A percentile compares a stretch with the other conserved stretches of the same genome.
Evolutionary conservation across 345 rosid genomes (phyloP).

Genomic region (Eucalyptus curtisii): DNA sequence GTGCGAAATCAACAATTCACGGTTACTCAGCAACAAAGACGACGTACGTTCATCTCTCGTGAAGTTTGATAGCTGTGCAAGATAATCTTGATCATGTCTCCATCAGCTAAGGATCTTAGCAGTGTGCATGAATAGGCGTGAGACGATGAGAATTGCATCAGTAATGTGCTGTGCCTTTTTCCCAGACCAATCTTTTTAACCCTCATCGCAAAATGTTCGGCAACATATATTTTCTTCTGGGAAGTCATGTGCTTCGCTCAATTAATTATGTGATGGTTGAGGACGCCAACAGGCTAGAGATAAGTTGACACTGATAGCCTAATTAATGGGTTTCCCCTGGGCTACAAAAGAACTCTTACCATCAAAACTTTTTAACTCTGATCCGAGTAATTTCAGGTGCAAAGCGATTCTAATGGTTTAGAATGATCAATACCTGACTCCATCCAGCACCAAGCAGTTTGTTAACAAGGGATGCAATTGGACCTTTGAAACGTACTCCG

Average conservation of each 20-base stretch:
- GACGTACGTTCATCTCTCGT: not conserved
- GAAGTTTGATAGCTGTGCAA: not conserved
- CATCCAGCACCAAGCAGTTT: not conserved
- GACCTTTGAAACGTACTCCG: conserved; percentile 21
- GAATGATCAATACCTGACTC: conserved; percentile 16
- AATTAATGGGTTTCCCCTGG: not conserved
- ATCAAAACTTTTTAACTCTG: not conserved
- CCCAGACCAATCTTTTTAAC: not conserved
- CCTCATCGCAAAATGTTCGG: not conserved
- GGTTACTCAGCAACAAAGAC: not conserved
- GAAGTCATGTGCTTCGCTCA: not conserved
- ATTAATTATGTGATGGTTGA: not conserved
- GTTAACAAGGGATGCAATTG: conserved; percentile 13
- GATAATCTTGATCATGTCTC: not conserved
- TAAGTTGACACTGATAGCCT: not conserved
- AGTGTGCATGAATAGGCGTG: not conserved
- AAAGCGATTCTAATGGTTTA: not conserved
- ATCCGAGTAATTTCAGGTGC: not conserved
- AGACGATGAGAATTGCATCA: not conserved
- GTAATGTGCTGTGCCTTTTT: not conserved
- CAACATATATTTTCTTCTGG: not conserved
- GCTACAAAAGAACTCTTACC: not conserved
- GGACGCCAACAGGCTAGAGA: not conserved
- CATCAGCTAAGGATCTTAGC: not conserved
- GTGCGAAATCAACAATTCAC: not conserved